Base-by-base conservation (phyloP, 805 yeast genomes). In the Wickerhamiella shivajii region DNA sequence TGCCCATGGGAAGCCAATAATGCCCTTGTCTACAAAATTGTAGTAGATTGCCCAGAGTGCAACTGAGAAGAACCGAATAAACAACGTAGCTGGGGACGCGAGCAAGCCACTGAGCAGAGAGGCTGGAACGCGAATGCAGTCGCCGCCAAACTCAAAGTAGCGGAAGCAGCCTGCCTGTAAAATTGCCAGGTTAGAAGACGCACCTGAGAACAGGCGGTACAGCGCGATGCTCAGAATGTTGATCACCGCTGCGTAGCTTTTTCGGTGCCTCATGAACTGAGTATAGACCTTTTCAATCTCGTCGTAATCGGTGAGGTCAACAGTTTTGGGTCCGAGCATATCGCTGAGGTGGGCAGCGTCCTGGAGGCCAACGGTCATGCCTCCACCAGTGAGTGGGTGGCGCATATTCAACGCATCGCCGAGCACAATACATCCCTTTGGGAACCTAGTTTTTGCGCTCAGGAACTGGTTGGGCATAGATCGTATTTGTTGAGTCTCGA, bases 381-480 rank as follows among this genome's bases (percentile, higher is more conserved):
- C 98, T 43, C 98, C 98, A 34, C 98, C 98, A 1, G 97, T 90
- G 40, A 90, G 67, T 18, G 98, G 98, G 54, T 90, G 98, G 53
- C 98, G 69, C 96, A 90, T 90, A 55, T 90, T 90, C 45, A 85
- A 64, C 2, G 98, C 80, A 54, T 90, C 98, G 31, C 98, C 98
- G 22, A 90, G 52, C 44, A 87, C 66, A 23, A 90, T 63, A 29
- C 83, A 60, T 9, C 98, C 98, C 8, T 73, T 74, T 27, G 70
- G 64, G 51, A 83, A 85, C 18, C 45, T 39, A 32, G 64, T 63
- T 37, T 69, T 64, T 1, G 96, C 96, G 16, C 92, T 69, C 32
- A 90, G 62, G 56, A 69, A 90, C 45, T 90, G 93, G 57, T 84
- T 85, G 31, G 98, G 97, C 96, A 87, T 87, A 29, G 81, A 68